Evolutionary conservation across 2,329 filamentous ascomycete species (phyloP), one percentile per base, ranked within the genome.

Genomic region (Aspergillus brasiliensis): DNA sequence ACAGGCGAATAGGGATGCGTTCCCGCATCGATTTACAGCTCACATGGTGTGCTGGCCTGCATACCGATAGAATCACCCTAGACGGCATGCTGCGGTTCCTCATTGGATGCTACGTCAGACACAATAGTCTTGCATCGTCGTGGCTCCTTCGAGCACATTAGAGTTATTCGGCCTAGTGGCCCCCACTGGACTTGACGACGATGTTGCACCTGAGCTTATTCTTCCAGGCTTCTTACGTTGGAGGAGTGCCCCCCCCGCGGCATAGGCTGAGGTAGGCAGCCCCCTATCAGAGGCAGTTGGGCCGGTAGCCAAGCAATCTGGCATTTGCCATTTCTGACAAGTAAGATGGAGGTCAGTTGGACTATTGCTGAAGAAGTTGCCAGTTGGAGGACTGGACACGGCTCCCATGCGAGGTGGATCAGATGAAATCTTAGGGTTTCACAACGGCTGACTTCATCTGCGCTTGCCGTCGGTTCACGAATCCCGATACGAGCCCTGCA

Each of bases 371-470:
- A 56, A 51, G 56, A 52, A 44, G n/a, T 25, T 28, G 23, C 46
- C 46, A 28, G 25, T 34, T 34, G 28, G 46, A 15, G 25, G 46
- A 49, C 46, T 49, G 46, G 46, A 38, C 51, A 42, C 49, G 58
- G 58, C 55, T 63, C 64, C 63, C 64, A 70, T 71, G 69, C 69
- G 61, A 65, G 67, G 69, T 70, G 69, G 70, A 74, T 74, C 73
- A 74, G 70, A 74, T 67, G 71, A 60, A 68, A 66, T 65, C 61
- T 65, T 63, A 67, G 62, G 69, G 73, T 75, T 73, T 70, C 73
- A 75, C 73, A 73, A 71, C 71, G 72, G 73, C 73, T 75, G 71
- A 74, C 69, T 67, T 69, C 62, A 69, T 67, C 68, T 71, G 67
- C 69, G 70, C 67, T 71, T 71, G 61, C 66, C 70, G 62, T 67